phyloP scores from a whole-genome alignment of 2,329 filamentous ascomycete species.

The Penicillium italicum region DNA sequence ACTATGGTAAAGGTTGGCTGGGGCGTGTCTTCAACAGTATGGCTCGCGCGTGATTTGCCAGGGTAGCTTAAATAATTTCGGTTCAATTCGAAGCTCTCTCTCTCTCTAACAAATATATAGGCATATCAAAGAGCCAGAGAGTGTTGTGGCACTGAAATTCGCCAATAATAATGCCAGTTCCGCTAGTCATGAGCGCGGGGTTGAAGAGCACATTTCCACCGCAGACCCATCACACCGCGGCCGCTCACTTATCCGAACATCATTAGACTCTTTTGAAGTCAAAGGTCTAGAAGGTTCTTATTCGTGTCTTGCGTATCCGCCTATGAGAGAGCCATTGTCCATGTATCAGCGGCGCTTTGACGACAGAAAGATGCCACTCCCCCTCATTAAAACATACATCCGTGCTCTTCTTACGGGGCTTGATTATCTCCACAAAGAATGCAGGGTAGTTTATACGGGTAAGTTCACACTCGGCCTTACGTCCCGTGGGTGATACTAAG shows the following conservation, averaged over 20 bases:
- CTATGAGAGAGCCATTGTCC: too few species aligned
- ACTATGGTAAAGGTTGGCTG: constrained; percentile 30
- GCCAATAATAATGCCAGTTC: constrained; percentile 24
- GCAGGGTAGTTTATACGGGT: constrained; percentile 44
- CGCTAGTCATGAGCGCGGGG: constrained; percentile 29
- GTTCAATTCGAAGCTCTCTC: constrained; percentile 11
- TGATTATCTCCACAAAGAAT: constrained; percentile 45
- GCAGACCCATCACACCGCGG: too few species aligned
- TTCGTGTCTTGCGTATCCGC: too few species aligned
- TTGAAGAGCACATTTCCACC: constrained; percentile 36
- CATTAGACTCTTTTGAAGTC: too few species aligned
- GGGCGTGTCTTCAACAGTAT: constrained; percentile 32
- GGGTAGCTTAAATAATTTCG: constrained; percentile 22
- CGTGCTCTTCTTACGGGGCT: constrained; percentile 40
- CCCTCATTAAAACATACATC: constrained; percentile 39
- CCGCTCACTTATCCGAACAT: too few species aligned
- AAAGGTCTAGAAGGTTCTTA: too few species aligned
- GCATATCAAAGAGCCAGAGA: constrained; percentile 26
- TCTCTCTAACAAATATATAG: constrained; percentile 26
- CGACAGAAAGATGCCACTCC: constrained; percentile 29
- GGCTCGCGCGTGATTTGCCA: constrained; percentile 31
- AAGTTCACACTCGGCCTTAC: constrained; percentile 19
- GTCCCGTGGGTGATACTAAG: too few species aligned
- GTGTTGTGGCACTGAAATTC: constrained; percentile 30
- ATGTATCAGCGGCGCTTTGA: constrained; percentile 34